Conservation (phyloP, 306 rosid genomes). For the Quercus cerris region DNA sequence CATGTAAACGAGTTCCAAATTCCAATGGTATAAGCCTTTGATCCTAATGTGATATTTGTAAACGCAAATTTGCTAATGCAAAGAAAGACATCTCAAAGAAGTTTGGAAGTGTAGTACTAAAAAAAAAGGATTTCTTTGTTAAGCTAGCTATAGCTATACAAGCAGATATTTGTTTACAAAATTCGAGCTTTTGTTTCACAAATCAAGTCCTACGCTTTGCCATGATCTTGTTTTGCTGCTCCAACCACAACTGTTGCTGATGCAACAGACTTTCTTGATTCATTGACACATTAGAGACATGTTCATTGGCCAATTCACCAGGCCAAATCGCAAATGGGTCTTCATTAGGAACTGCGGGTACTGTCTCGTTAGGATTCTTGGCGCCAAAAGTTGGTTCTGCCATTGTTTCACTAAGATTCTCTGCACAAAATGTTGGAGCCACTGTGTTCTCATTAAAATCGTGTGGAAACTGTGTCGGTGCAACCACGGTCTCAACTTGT, state of each 20-base stretch:
- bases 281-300: conserved; percentile 17
- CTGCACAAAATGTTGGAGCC: conserved; percentile 15
- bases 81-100: neutral
- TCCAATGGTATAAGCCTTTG: too few relatives aligned
- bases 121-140: too few relatives aligned
- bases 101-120: neutral
- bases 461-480: conserved; percentile 29
- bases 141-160: neutral
- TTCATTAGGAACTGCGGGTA: neutral
- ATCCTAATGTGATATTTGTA: too few relatives aligned
- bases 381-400: neutral
- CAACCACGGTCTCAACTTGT: neutral
- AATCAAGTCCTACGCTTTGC: conserved; percentile 42
- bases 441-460: neutral
- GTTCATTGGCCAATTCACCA: conserved; percentile 1
- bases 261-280: conserved; percentile 32
- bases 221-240: conserved; percentile 77
- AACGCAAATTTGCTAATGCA: neutral
- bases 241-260: conserved; percentile 65
- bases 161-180: conserved; percentile 1
- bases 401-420: neutral
- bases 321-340: conserved; percentile 53
- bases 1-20: too few relatives aligned
- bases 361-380: neutral
- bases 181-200: neutral